Percentiles rank a stretch among this genome's conserved stretches.
Evolutionary conservation across 2,329 filamentous ascomycete species (phyloP).

Genomic region (Aspergillus ustus): DNA sequence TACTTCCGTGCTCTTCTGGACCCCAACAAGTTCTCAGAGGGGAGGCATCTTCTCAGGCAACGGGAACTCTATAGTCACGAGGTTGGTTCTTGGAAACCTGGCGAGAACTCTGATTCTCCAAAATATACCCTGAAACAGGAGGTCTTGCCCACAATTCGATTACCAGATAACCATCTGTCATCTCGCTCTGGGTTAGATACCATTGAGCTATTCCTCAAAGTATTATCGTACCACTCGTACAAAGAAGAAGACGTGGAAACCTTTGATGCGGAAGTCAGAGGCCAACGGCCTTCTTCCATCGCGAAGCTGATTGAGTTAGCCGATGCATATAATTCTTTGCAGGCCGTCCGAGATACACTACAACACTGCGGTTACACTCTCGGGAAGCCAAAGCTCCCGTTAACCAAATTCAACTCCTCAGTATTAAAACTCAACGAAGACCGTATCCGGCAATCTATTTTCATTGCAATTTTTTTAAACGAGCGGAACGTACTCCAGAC

Average conservation of each 20-base stretch:
- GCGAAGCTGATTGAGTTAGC: constrained; percentile 38
- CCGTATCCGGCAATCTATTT: constrained; percentile 44
- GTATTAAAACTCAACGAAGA: constrained; percentile 43
- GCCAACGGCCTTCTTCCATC: constrained; percentile 36
- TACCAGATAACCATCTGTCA: constrained; percentile 33
- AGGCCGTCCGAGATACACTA: constrained; percentile 30
- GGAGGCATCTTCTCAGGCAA: constrained; percentile 37
- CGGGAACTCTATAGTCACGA: constrained; percentile 22
- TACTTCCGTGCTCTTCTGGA: constrained; percentile 49
- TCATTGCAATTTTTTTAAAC: constrained; percentile 40
- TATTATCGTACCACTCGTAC: constrained; percentile 35
- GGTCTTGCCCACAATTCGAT: constrained; percentile 32
- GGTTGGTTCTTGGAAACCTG: neutral
- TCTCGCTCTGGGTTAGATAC: constrained; percentile 35
- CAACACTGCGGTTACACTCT: constrained; percentile 33
- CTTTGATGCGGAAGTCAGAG: constrained; percentile 33
- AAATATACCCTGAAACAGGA: neutral
- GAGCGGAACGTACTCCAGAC: constrained; percentile 32
- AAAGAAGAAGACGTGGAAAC: constrained; percentile 22
- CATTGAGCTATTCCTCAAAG: constrained; percentile 40
- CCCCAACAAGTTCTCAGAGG: constrained; percentile 48
- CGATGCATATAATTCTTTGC: constrained; percentile 40
- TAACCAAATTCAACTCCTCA: constrained; percentile 30
- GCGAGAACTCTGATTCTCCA: neutral
- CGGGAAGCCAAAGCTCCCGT: constrained; percentile 33